Conservation (phyloP, 2,329 filamentous ascomycete genomes). For the Colletotrichum incanum region DNA sequence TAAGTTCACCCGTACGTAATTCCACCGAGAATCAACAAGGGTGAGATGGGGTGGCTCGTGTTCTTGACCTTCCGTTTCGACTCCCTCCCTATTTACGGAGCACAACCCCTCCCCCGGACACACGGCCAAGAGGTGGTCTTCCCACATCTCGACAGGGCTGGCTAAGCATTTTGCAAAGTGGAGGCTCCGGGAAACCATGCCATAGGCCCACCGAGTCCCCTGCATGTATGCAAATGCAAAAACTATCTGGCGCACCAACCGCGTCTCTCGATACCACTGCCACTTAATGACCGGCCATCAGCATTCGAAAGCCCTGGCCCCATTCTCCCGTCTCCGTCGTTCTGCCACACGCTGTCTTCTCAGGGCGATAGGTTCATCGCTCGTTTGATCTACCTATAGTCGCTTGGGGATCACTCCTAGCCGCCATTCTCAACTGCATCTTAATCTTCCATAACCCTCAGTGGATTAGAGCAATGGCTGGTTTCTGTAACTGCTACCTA, state of each 20-base stretch:
- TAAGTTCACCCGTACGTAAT: constrained; percentile 27
- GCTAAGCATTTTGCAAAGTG: constrained; percentile 27
- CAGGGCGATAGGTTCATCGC: background rate
- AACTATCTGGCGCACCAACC: constrained; percentile 23
- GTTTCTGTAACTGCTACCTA: background rate
- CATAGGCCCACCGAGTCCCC: constrained; percentile 4
- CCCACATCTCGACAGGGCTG: background rate
- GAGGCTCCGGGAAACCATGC: constrained; percentile 25
- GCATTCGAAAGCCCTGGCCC: background rate
- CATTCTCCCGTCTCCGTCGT: background rate
- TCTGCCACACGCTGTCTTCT: background rate
- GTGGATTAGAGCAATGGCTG: background rate
- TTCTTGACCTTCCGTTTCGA: background rate
- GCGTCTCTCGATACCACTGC: background rate
- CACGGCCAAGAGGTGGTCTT: background rate
- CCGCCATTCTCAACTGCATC: no score
- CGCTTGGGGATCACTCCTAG: no score
- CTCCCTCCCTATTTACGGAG: background rate
- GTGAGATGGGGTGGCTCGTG: background rate
- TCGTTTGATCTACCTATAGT: background rate
- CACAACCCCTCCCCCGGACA: constrained; percentile 21
- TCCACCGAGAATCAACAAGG: constrained; percentile 14
- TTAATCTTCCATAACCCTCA: no score
- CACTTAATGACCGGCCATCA: background rate
- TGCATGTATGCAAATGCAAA: background rate